phyloP scores from a whole-genome alignment of 805 yeast species.

The Teunomyces panamensis region DNA sequence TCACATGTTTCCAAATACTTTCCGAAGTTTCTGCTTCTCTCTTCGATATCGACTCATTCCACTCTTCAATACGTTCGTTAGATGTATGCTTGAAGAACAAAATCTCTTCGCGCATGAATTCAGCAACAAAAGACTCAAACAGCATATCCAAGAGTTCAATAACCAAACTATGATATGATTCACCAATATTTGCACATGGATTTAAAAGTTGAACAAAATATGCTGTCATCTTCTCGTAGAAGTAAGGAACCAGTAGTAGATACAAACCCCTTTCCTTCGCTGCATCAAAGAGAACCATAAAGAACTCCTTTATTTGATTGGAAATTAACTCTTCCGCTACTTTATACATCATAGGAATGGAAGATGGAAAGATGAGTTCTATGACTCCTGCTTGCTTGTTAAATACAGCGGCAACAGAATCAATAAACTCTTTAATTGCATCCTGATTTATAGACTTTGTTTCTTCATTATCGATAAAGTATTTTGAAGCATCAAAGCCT shows the following conservation, averaged over 20 bases:
- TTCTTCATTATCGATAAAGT: slow-evolving; percentile 13
- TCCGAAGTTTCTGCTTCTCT: slow-evolving; percentile 49
- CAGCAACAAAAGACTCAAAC: slow-evolving; percentile 39
- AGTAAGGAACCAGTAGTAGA: slow-evolving; percentile 37
- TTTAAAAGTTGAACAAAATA: slow-evolving; percentile 24
- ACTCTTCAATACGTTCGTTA: slow-evolving; percentile 22
- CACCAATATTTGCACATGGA: slow-evolving; percentile 37
- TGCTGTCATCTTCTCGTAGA: slow-evolving; percentile 28
- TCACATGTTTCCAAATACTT: slow-evolving; percentile 47
- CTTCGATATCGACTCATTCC: slow-evolving; percentile 36
- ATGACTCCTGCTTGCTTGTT: slow-evolving; percentile 37
- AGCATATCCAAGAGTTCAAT: slow-evolving; percentile 40
- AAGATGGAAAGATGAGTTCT: slow-evolving; percentile 43
- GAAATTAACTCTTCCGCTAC: slow-evolving; percentile 46
- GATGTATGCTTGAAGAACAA: slow-evolving; percentile 23
- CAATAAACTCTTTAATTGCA: slow-evolving; percentile 14
- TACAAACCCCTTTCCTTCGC: slow-evolving; percentile 29
- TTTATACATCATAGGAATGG: slow-evolving; percentile 46
- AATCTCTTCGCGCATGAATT: slow-evolving; percentile 38
- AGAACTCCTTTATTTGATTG: slow-evolving; percentile 35
- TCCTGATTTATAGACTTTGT: neutral
- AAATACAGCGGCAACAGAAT: slow-evolving; percentile 32
- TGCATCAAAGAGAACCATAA: slow-evolving; percentile 24
- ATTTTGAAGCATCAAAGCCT: slow-evolving; percentile 19
- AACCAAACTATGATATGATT: slow-evolving; percentile 27